phyloP scores from a whole-genome alignment of 768 basidiomycete species.

The Suillus americanus region DNA sequence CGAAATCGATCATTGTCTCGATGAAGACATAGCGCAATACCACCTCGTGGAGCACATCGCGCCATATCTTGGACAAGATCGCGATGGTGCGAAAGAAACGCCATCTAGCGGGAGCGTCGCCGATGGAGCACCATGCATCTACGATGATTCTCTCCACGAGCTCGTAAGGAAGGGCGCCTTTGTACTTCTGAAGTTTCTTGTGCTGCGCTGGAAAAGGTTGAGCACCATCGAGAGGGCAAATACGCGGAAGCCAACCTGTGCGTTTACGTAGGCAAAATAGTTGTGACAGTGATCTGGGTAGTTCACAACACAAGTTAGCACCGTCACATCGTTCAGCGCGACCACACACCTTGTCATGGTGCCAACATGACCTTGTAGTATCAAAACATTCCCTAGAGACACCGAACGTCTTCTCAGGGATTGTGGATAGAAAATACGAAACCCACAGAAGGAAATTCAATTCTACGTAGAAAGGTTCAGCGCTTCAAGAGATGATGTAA shows the following conservation, averaged over 20 bases:
- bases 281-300: not conserved
- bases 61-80: conserved; percentile 7
- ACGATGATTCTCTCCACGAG: conserved; percentile 3
- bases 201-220: not conserved
- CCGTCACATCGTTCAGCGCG: not conserved
- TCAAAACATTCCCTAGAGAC: not conserved
- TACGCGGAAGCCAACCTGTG: not conserved
- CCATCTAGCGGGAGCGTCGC: not conserved
- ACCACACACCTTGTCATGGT: not conserved
- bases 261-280: conserved; percentile 1
- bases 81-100: conserved; percentile 2
- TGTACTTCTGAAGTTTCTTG: conserved; percentile 1
- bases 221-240: not conserved
- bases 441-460: not conserved
- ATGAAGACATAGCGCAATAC: conserved; percentile 6
- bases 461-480: not conserved
- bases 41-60: conserved; percentile 5
- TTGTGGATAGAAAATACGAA: not conserved
- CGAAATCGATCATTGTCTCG: not conserved
- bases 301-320: not conserved
- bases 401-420: not conserved
- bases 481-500: not conserved
- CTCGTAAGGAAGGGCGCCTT: conserved; percentile 1
- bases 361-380: not conserved
- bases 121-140: conserved; percentile 5